phyloP scores from a whole-genome alignment of 768 basidiomycete genomes.

The Rubroboletus satanas region DNA sequence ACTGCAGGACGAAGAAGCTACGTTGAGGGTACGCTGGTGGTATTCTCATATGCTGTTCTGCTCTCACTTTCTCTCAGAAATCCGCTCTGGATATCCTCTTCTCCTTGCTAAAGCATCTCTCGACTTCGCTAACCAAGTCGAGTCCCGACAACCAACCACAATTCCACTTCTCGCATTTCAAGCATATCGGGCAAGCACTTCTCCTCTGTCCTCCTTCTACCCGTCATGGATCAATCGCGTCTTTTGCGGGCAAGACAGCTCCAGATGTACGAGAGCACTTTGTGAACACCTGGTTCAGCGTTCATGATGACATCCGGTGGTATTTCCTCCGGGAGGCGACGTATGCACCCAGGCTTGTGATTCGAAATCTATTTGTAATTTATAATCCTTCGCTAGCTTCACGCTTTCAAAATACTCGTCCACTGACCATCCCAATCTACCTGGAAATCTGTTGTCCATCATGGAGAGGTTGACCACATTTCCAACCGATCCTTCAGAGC shows the following conservation, averaged over 20 bases:
- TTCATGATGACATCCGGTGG: constrained; percentile 83
- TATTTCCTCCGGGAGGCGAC: constrained; percentile 79
- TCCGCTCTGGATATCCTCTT: constrained; percentile 73
- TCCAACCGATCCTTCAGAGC: constrained; percentile 63
- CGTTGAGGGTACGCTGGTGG: constrained; percentile 56
- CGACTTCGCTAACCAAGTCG: constrained; percentile 53
- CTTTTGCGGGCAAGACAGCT: constrained; percentile 41
- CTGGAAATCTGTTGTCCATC: constrained; percentile 56
- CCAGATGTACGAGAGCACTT: constrained; percentile 62
- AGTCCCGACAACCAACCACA: constrained; percentile 49
- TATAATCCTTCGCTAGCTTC: constrained; percentile 9
- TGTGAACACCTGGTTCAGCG: constrained; percentile 67
- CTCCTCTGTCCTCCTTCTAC: constrained; percentile 57
- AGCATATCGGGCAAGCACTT: constrained; percentile 56
- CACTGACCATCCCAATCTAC: constrained; percentile 37
- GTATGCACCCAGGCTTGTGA: constrained; percentile 37
- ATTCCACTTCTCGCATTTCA: constrained; percentile 66
- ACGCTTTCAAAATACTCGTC: constrained; percentile 25
- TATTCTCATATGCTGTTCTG: neutral
- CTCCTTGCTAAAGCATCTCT: constrained; percentile 73
- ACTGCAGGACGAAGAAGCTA: constrained; percentile 72
- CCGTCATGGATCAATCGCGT: constrained; percentile 19
- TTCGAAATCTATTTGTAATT: neutral
- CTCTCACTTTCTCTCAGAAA: constrained; percentile 39
- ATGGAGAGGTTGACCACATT: constrained; percentile 69